Conservation (phyloP, 306 rosid genomes). For the Cucumis cinereus region DNA sequence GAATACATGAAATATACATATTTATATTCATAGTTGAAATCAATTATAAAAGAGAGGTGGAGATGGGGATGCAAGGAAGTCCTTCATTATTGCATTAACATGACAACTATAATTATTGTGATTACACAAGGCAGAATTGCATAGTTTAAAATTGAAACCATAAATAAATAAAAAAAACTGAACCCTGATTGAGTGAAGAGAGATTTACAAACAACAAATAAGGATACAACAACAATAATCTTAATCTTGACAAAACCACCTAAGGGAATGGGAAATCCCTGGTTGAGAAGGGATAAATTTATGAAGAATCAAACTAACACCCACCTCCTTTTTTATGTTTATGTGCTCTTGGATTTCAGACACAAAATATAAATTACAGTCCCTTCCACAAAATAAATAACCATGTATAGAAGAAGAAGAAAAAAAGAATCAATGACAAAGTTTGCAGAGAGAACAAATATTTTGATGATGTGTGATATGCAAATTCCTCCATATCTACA, state of each 20-base stretch:
- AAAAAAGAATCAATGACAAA: conserved; percentile 8
- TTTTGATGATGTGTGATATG: conserved; percentile 6
- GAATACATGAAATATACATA: neutral
- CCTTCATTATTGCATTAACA: conserved; percentile 6
- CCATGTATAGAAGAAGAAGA: neutral
- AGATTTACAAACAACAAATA: conserved; percentile 11
- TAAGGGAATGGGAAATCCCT: neutral
- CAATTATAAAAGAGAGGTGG: neutral
- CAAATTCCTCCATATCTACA: neutral
- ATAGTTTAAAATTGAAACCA: neutral
- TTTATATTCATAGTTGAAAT: neutral
- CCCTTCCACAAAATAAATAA: neutral
- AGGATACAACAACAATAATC: conserved; percentile 7
- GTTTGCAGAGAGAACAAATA: conserved; percentile 9
- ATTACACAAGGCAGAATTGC: conserved; percentile 4
- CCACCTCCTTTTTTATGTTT: neutral
- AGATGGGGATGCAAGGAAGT: neutral
- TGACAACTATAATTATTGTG: neutral
- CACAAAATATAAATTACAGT: conserved; percentile 1
- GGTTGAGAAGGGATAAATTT: neutral
- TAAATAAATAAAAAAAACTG: neutral
- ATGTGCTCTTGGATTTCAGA: conserved; percentile 10
- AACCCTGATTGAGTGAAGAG: neutral
- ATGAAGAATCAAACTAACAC: conserved; percentile 4
- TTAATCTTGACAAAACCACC: conserved; percentile 3